Evolutionary conservation across 495 filamentous ascomycete species (phyloP).

Genomic region (Astrothelium macrocarpum): DNA sequence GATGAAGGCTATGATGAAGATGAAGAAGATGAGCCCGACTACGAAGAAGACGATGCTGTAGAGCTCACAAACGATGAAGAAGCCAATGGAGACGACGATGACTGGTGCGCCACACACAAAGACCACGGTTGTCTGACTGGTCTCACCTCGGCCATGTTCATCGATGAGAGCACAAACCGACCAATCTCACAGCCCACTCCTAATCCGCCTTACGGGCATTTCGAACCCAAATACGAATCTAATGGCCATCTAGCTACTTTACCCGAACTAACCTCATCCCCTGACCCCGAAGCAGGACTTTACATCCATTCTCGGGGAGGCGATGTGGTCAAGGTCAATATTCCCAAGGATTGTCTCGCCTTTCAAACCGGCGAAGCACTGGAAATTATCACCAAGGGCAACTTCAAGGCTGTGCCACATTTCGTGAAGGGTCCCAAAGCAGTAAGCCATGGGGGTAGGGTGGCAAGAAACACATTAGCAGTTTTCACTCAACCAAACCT

Average conservation of each 20-base stretch:
- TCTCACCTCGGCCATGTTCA: slow-evolving; percentile 89
- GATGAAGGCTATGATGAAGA: slow-evolving; percentile 10
- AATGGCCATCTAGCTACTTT: slow-evolving; percentile 35
- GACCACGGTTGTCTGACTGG: slow-evolving; percentile 92
- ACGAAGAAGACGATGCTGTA: slow-evolving; percentile 13
- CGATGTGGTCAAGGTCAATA: slow-evolving; percentile 71
- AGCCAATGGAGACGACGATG: slow-evolving; percentile 50
- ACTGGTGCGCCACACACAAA: slow-evolving; percentile 93
- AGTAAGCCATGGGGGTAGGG: slow-evolving; percentile 34
- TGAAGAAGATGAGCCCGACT: neutral
- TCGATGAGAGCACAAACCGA: slow-evolving; percentile 57
- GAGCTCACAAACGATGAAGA: slow-evolving; percentile 27
- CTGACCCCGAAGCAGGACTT: slow-evolving; percentile 74
- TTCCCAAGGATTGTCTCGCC: slow-evolving; percentile 80
- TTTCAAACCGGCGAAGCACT: slow-evolving; percentile 95
- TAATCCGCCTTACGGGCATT: slow-evolving; percentile 22
- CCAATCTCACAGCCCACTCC: slow-evolving; percentile 31
- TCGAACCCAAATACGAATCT: neutral
- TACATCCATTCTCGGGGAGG: slow-evolving; percentile 85
- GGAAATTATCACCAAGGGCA: slow-evolving; percentile 76
- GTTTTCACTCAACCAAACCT: slow-evolving; percentile 97
- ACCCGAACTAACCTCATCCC: slow-evolving; percentile 58
- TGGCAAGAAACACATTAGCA: slow-evolving; percentile 87
- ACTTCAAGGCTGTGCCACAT: slow-evolving; percentile 90
- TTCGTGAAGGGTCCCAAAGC: slow-evolving; percentile 67